Evolutionary conservation across 116 monocot species (phyloP), one percentile per base, ranked within the genome.

Genomic region (Thalassia testudinum): DNA sequence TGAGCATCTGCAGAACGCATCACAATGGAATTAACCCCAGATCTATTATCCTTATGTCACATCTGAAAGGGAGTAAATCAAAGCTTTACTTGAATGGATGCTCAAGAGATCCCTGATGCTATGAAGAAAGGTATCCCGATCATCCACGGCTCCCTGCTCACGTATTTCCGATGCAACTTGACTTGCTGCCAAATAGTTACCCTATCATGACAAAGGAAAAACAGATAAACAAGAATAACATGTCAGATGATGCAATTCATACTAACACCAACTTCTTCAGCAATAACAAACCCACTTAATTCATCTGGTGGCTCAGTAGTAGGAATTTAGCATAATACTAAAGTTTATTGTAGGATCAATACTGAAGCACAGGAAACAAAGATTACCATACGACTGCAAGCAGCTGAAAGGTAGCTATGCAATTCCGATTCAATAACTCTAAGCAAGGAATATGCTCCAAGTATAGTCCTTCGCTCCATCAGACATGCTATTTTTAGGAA

Each of bases 121-220:
- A 67, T 99, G 99, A 17, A 99, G 80, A 58, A 99, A 80, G 37
- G 80, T 79, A 72, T 99, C 99, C 24, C 77, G 79, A 51, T 99
- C 99, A 73, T 99, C 90, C 72, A 86, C 79, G 27, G 86, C 86
- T 37, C 99, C 99, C 75, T 89, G 99, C 49, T 99, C 99, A 73
- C 73, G 85, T 60, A 86, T 60, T 38, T 90, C 86, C 60, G 85
- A 79, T 51, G 83, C 79, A 68, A 80, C 75, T 73, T 79, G 90
- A 70, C 74, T 77, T 8, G 82, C 58, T 38, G 86, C 66, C 5
- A 72, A 62, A 64, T 72, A 89, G 48, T 80, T 85, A 30, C 77
- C 79, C 93, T 95, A 27, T 34, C 10, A 34, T 34, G n/a, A n/a
- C n/a, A n/a, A n/a, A n/a, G n/a, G n/a, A n/a, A n/a, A 34, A 5